phyloP scores from a whole-genome alignment of 2,329 filamentous ascomycete species.

The Aspergillus alliaceus region DNA sequence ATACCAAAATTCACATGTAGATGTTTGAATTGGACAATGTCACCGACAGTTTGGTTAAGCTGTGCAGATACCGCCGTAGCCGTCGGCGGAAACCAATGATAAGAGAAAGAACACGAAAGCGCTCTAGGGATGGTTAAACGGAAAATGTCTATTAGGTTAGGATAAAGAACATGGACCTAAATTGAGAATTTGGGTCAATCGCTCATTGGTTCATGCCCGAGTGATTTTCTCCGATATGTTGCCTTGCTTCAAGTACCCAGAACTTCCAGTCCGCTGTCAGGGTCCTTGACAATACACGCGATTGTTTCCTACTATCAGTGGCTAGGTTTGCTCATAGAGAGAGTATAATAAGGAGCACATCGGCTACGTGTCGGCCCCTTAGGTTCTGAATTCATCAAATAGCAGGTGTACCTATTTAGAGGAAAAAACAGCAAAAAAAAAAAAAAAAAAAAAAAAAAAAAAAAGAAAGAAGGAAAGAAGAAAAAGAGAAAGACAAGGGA shows the following conservation, averaged over 20 bases:
- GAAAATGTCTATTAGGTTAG: neutral
- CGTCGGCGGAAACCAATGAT: constrained; percentile 3
- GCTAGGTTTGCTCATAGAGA: neutral
- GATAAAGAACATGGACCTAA: neutral
- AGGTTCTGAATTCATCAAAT: neutral
- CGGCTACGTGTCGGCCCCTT: neutral
- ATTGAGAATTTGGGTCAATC: neutral
- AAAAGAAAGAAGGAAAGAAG: neutral
- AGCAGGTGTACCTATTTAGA: neutral
- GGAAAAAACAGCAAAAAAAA: neutral
- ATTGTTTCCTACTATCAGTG: neutral
- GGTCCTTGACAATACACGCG: neutral
- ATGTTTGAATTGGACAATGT: neutral
- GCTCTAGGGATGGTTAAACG: neutral
- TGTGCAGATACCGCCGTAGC: constrained; percentile 6
- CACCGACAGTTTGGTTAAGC: constrained; percentile 5
- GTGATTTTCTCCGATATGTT: constrained; percentile 13
- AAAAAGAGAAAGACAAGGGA: neutral
- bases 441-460: neutral
- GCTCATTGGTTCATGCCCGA: constrained; percentile 3
- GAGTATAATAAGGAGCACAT: neutral
- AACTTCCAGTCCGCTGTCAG: constrained; percentile 9
- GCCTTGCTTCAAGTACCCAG: constrained; percentile 5
- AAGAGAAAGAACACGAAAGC: neutral
- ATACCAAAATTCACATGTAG: neutral